phyloP scores from a whole-genome alignment of 208 protist species.

The Leishmania aethiopica region DNA sequence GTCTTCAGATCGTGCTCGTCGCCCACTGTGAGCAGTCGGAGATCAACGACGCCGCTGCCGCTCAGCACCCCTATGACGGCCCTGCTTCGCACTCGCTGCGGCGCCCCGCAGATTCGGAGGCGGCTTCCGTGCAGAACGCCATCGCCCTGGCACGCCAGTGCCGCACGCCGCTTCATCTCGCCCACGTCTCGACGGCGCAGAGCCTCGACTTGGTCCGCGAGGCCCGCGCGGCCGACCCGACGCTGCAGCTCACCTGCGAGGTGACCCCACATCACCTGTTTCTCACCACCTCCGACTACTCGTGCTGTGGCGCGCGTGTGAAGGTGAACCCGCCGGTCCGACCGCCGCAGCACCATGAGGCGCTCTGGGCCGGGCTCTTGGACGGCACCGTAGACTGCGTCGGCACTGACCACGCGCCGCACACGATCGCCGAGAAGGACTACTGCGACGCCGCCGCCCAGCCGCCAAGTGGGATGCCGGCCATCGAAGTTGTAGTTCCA shows the following conservation, averaged over 20 bases:
- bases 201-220: slow-evolving; percentile 82
- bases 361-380: slow-evolving; percentile 88
- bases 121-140: slow-evolving; percentile 60
- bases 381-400: slow-evolving; percentile 93
- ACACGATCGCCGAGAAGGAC: slow-evolving; percentile 90
- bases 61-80: slow-evolving; percentile 60
- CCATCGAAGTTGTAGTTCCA: slow-evolving; percentile 91
- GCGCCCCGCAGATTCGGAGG: slow-evolving; percentile 76
- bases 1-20: slow-evolving; percentile 75
- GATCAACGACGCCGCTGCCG: slow-evolving; percentile 70
- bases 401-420: slow-evolving; percentile 95
- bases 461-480: slow-evolving; percentile 93
- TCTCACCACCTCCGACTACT: slow-evolving; percentile 79
- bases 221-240: slow-evolving; percentile 51
- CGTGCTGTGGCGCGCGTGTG: slow-evolving; percentile 64
- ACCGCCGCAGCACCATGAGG: slow-evolving; percentile 70
- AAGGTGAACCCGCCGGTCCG: slow-evolving; percentile 92
- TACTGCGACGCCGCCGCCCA: slow-evolving; percentile 18
- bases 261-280: slow-evolving; percentile 93
- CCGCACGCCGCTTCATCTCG: slow-evolving; percentile 87
- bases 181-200: slow-evolving; percentile 86
- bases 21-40: slow-evolving; percentile 88
- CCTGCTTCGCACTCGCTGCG: slow-evolving; percentile 77
- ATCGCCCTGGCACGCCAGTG: slow-evolving; percentile 65
- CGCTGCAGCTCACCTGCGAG: slow-evolving; percentile 86